Evolutionary conservation across 176 grass and related monocot species (phyloP).

Genomic region (Phragmites australis): DNA sequence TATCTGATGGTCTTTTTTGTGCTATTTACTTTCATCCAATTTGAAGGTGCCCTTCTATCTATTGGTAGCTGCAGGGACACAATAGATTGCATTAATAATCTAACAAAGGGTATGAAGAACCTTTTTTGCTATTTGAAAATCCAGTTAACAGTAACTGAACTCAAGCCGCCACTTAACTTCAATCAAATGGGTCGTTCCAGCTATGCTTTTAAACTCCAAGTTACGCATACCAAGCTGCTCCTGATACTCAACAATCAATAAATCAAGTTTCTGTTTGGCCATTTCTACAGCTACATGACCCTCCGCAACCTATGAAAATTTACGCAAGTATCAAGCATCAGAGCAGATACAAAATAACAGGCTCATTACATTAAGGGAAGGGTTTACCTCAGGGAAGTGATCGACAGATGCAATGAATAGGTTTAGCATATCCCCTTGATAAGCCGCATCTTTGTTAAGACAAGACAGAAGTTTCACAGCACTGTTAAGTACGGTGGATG

Average conservation of each 20-base stretch:
- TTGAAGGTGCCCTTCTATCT: conserved; percentile 73
- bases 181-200: conserved; percentile 79
- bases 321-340: conserved; percentile 30
- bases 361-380: not conserved
- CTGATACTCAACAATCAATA: conserved; percentile 68
- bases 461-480: conserved; percentile 71
- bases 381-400: conserved; percentile 84
- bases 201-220: conserved; percentile 82
- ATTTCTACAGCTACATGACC: conserved; percentile 62
- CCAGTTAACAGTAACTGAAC: conserved; percentile 36
- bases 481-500: conserved; percentile 54
- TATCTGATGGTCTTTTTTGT: conserved; percentile 83
- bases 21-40: conserved; percentile 89
- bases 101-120: conserved; percentile 18
- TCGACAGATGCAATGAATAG: conserved; percentile 73
- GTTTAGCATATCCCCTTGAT: conserved; percentile 80
- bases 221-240: conserved; percentile 69
- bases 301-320: conserved; percentile 55
- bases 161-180: conserved; percentile 74
- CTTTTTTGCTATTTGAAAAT: conserved; percentile 30
- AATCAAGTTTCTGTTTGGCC: conserved; percentile 66
- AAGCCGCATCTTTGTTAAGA: conserved; percentile 84
- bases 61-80: conserved; percentile 54
- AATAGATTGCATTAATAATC: conserved; percentile 41
- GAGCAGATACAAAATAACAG: conserved; percentile 29